These are phyloP conservation scores for Kickxella alabastrina DNA, from an alignment of 192 early-diverging fungal genomes.

Conservation along the genomic window DNA sequence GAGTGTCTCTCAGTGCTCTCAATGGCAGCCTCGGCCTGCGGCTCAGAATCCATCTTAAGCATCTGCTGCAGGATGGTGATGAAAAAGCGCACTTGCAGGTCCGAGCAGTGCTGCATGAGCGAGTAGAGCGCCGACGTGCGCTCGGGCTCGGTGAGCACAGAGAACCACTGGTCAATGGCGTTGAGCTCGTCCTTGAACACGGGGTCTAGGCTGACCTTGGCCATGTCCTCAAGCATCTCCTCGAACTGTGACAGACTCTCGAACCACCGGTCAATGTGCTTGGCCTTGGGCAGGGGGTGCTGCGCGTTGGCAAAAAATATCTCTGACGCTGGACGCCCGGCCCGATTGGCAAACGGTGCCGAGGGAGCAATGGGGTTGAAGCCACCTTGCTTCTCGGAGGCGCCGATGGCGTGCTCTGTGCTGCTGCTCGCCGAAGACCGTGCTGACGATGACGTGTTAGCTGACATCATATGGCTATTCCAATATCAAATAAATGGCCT, in stretches of 20 bases:
- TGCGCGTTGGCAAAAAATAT: conserved; percentile 49
- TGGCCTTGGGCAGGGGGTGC: conserved; percentile 39
- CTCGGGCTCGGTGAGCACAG: conserved; percentile 83
- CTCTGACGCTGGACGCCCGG: conserved; percentile 38
- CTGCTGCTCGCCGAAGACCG: conserved; percentile 15
- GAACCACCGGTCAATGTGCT: conserved; percentile 77
- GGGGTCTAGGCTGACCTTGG: conserved; percentile 70
- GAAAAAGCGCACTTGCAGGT: conserved; percentile 91
- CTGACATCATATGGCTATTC: conserved; percentile 29
- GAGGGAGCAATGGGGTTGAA: conserved; percentile 26
- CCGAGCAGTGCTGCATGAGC: conserved; percentile 84
- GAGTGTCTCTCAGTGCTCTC: conserved; percentile 22
- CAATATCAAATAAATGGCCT: background rate
- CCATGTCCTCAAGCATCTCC: conserved; percentile 88
- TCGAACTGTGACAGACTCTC: conserved; percentile 90
- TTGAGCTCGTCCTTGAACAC: conserved; percentile 86
- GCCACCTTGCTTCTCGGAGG: conserved; percentile 9
- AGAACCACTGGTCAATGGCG: conserved; percentile 94
- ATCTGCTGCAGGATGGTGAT: conserved; percentile 91
- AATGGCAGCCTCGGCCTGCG: conserved; percentile 44
- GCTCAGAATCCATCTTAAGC: conserved; percentile 75
- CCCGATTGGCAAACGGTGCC: conserved; percentile 21
- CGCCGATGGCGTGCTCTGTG: conserved; percentile 3
- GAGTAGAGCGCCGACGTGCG: conserved; percentile 89
- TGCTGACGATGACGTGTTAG: conserved; percentile 13